phyloP scores from a whole-genome alignment of 495 filamentous ascomycete species.

The Evernia prunastri region DNA sequence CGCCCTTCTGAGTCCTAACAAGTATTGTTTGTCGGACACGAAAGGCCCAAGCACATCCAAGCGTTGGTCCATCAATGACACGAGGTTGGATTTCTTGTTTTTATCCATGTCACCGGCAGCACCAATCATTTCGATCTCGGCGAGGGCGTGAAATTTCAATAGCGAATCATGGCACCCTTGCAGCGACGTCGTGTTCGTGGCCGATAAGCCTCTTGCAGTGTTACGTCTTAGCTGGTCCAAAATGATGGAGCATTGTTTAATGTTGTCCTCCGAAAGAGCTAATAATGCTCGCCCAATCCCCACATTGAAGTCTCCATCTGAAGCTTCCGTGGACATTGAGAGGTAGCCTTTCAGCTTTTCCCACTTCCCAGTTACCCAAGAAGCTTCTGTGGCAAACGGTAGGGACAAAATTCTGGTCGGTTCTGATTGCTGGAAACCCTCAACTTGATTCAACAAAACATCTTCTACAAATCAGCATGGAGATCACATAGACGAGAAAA shows the following conservation, averaged over 20 bases:
- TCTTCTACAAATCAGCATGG: constrained; percentile 43
- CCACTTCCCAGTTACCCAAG: constrained; percentile 85
- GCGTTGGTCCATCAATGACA: constrained; percentile 61
- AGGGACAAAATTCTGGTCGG: constrained; percentile 52
- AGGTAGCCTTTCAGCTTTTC: constrained; percentile 65
- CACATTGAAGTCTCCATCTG: constrained; percentile 72
- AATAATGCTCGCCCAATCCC: constrained; percentile 68
- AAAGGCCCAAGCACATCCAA: constrained; percentile 81
- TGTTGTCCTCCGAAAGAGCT: constrained; percentile 51
- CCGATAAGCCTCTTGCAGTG: constrained; percentile 65
- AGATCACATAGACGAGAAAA: background rate
- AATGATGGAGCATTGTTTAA: constrained; percentile 48
- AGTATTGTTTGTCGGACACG: constrained; percentile 83
- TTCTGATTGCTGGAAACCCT: constrained; percentile 57
- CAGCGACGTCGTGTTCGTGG: constrained; percentile 68
- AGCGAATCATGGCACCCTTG: constrained; percentile 73
- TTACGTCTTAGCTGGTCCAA: constrained; percentile 60
- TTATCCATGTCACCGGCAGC: constrained; percentile 37
- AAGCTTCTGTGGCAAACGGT: constrained; percentile 80
- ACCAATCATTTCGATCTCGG: constrained; percentile 78
- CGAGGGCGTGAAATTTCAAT: constrained; percentile 76
- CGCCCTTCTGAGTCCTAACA: constrained; percentile 80
- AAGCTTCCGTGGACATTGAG: constrained; percentile 41
- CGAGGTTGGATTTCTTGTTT: constrained; percentile 37
- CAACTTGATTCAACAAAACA: constrained; percentile 75